Base-by-base conservation (phyloP, 768 basidiomycete genomes). In the Glaciozyma martinii region DNA sequence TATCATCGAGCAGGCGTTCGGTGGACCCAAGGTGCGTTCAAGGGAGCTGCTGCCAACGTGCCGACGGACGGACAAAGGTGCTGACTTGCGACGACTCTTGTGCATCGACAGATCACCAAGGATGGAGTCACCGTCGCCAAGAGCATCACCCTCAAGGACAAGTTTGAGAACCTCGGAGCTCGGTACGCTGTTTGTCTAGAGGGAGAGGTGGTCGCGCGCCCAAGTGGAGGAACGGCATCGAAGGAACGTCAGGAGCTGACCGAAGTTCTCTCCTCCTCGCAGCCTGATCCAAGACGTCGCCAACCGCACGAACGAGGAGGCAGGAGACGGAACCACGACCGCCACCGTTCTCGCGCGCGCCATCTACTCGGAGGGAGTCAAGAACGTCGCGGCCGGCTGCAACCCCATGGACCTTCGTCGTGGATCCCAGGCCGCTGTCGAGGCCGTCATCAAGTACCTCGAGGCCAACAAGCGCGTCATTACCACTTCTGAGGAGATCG, bases 381-480 rank as follows among this genome's bases (percentile, higher is more conserved):
- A 97, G 82, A 98, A 98, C 74, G 94, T 98, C 64, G 94, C 94
- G 27, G 94, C 94, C 15, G 94, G 94, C 5, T 99, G 94, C 82
- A 95, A 94, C 80, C 94, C 94, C 18, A 99, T 97, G 93, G 94
- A 99, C 80, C 89, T 98, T 65, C 90, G 94, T 67, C 86, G 93
- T n/a, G 94, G 94, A 59, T 86, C 93, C 15, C 94, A 99, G 76
- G 89, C 90, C 15, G 94, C 94, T 56, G 94, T 99, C 54, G 89
- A 94, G 77, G 87, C 88, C 70, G 91, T 99, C 71, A 87, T 97
- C 68, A 84, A 88, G 73, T 92, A 87, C 80, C 84, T 99, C 70
- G 82, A 93, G 65, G 77, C 84, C 23, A 86, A 97, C 77, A 86
- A 94, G 71, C 87, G 91, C 76, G 89, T 86, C 53, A 90, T 99